Evolutionary conservation across 1,284 basidiomycete genomes (phyloP), one percentile per base, ranked within the genome.

Genomic region (Athelia sp.): DNA sequence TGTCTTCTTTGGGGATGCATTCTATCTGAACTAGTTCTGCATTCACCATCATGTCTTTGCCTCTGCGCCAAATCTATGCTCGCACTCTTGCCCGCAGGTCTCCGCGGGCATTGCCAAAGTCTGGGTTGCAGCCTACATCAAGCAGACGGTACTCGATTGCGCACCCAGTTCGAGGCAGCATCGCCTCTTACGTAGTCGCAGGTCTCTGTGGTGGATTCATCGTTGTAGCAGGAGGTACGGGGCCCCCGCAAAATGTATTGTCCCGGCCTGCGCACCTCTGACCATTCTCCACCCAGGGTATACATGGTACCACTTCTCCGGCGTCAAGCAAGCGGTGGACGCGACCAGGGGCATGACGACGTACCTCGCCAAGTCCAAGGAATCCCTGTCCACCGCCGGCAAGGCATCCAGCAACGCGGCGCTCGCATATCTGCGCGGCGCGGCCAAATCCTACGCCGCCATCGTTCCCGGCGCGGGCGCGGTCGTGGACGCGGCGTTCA

Each of bases 401-500:
- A 56, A 56, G 67, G 52, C 61, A 58, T 49, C 62, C 67, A 32
- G 36, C 36, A 66, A 67, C 56, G 70, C 72, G 48, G 70, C 68
- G 6, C 58, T 76, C 47, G 56, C 61, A 22, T 69, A 66, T 60
- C 63, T 76, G 31, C 69, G 71, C 44, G 54, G 52, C 44, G 52
- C 69, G 48, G 70, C 71, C 23, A 70, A 71, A 52, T 67, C 68
- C 9, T 75, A 76, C 57, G 65, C 64, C 32, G 62, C 58, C 29
- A 52, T 71, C 53, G 57, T 75, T 45, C 76, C 75, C 3, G 76
- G 76, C 6, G 70, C 68, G 14, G 58, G 63, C 4, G 49, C 58
- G n/a, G 67, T 69, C 52, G 61, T 78, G 52, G 72, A 77, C 58
- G 58, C 63, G 24, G 62, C 65, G 1, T 76, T 77, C 55, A 69